Evolutionary conservation across 1,284 basidiomycete genomes (phyloP).

Genomic region (Papiliotrema nemorosa): DNA sequence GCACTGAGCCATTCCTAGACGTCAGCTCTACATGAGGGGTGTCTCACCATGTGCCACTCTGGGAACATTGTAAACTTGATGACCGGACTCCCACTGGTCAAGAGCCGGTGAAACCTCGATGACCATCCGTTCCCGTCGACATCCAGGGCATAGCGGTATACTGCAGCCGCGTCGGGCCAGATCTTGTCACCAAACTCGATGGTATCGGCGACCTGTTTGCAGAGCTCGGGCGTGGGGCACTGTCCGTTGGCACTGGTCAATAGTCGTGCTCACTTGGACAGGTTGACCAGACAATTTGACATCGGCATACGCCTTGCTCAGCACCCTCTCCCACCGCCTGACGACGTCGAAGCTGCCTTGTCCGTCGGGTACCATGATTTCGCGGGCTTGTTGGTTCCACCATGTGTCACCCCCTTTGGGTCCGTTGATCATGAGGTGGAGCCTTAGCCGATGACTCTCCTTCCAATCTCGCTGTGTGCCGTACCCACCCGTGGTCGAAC

Average conservation of each 20-base stretch:
- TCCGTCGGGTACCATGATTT: conserved; percentile 46
- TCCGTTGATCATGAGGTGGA: conserved; percentile 49
- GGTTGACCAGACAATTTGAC: conserved; percentile 46
- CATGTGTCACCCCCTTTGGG: conserved; percentile 40
- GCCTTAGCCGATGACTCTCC: conserved; percentile 47
- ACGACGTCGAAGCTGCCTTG: conserved; percentile 35
- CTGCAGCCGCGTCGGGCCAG: conserved; percentile 56
- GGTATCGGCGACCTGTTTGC: conserved; percentile 35
- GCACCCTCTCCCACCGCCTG: conserved; percentile 25
- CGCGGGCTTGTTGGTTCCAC: conserved; percentile 32
- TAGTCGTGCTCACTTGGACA: conserved; percentile 27
- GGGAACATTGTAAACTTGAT: conserved; percentile 51
- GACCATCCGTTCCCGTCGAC: conserved; percentile 66
- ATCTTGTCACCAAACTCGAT: conserved; percentile 52
- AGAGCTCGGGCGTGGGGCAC: conserved; percentile 25
- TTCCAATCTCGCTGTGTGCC: conserved; percentile 45
- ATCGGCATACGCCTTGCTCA: conserved; percentile 48
- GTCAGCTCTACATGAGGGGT: not conserved
- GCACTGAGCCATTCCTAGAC: conserved; percentile 38
- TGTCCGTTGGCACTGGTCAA: not conserved
- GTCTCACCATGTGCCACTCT: conserved; percentile 47
- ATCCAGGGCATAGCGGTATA: conserved; percentile 46
- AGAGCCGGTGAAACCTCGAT: conserved; percentile 57
- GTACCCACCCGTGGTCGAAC: conserved; percentile 48
- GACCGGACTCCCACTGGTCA: conserved; percentile 48